Conservation (phyloP, 768 basidiomycete genomes). For the Leccinum imitatum region DNA sequence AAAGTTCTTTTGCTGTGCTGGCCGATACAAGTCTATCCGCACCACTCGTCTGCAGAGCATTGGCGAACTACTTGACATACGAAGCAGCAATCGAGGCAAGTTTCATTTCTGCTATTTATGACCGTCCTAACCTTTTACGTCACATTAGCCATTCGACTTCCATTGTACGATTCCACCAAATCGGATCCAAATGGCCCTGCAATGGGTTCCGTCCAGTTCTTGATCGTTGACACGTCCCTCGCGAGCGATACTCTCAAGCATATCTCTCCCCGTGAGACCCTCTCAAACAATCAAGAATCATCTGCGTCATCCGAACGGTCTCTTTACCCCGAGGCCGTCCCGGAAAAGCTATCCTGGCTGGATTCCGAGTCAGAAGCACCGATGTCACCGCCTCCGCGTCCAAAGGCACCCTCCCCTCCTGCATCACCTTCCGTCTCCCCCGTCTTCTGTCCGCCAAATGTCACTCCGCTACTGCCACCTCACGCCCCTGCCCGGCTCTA, state of each 20-base stretch:
- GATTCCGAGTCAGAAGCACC: constrained; percentile 21
- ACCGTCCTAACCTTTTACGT: constrained; percentile 31
- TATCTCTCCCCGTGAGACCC: constrained; percentile 18
- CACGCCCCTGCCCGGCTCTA: constrained; percentile 25
- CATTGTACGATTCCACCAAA: constrained; percentile 34
- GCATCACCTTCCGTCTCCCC: constrained; percentile 18
- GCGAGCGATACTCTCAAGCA: constrained; percentile 13
- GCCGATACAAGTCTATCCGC: constrained; percentile 28
- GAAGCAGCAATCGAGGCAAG: constrained; percentile 28
- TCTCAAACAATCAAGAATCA: constrained; percentile 19
- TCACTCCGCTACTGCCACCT: constrained; percentile 16
- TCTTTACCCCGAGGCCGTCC: constrained; percentile 20
- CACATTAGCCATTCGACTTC: constrained; percentile 29
- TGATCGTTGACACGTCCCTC: constrained; percentile 21
- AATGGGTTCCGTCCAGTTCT: constrained; percentile 29
- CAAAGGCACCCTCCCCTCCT: constrained; percentile 18
- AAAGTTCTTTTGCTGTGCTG: constrained; percentile 28
- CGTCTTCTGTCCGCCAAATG: constrained; percentile 11
- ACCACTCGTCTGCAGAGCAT: constrained; percentile 29
- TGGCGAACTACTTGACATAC: constrained; percentile 26
- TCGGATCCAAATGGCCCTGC: constrained; percentile 27
- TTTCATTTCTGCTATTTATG: constrained; percentile 33
- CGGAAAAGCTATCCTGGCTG: constrained; percentile 21
- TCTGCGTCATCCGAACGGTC: constrained; percentile 12
- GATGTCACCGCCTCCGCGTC: constrained; percentile 22